Conservation (phyloP, 2,329 filamentous ascomycete genomes). For the Colletotrichum tofieldiae region DNA sequence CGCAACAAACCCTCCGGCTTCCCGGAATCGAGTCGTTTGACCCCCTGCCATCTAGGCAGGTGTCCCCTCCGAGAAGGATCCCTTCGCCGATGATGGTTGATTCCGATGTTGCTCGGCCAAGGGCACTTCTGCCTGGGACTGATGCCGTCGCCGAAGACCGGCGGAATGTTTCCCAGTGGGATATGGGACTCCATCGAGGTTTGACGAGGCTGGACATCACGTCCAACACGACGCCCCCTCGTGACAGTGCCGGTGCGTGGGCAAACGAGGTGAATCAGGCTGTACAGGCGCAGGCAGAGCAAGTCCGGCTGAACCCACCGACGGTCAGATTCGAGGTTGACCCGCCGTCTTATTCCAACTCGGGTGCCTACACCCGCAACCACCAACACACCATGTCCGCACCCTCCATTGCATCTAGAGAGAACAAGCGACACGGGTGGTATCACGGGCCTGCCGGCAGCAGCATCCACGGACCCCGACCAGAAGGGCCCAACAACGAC, state of each 20-base stretch:
- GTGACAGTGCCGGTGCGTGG: slow-evolving; percentile 70
- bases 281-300: slow-evolving; percentile 69
- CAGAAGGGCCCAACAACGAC: slow-evolving; percentile 50
- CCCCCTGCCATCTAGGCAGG: slow-evolving; percentile 75
- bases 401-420: slow-evolving; percentile 69
- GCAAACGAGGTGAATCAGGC: slow-evolving; percentile 70
- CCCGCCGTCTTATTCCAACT: slow-evolving; percentile 49
- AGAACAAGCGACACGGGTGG: slow-evolving; percentile 79
- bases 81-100: slow-evolving; percentile 87
- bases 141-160: slow-evolving; percentile 61
- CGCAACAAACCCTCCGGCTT: slow-evolving; percentile 76
- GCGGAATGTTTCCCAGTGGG: slow-evolving; percentile 72
- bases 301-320: slow-evolving; percentile 61
- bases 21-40: slow-evolving; percentile 96
- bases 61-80: slow-evolving; percentile 75
- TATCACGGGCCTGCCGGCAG: slow-evolving; percentile 71
- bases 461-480: slow-evolving; percentile 45
- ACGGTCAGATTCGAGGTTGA: slow-evolving; percentile 71
- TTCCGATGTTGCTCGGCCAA: slow-evolving; percentile 57
- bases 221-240: slow-evolving; percentile 62
- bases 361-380: slow-evolving; percentile 32
- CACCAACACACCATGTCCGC: slow-evolving; percentile 75
- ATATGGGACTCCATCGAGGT: slow-evolving; percentile 76
- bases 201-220: slow-evolving; percentile 78
- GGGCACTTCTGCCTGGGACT: slow-evolving; percentile 51